Conservation (phyloP, 495 filamentous ascomycete species). For the Penicillium cosmopolitanum region DNA sequence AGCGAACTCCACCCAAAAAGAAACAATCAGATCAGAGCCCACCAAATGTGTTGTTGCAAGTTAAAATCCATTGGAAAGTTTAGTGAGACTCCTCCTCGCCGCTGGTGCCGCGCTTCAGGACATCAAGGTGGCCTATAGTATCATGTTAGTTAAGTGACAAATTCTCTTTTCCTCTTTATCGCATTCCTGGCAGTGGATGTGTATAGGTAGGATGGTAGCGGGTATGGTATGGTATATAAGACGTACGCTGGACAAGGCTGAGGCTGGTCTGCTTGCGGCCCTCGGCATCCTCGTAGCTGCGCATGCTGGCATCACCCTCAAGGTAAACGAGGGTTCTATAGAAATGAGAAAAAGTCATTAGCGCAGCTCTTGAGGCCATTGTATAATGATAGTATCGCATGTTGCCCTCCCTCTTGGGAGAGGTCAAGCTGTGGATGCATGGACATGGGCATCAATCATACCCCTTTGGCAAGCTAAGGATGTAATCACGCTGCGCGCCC, state of each 20-base stretch:
- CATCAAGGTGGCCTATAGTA: slow-evolving; percentile 59
- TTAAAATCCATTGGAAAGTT: not conserved
- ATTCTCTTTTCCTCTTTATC: too few relatives aligned
- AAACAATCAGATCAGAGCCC: not conserved
- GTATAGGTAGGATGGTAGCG: not conserved
- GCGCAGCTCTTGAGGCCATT: too few relatives aligned
- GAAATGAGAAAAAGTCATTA: not conserved
- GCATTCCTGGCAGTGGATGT: too few relatives aligned
- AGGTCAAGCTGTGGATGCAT: not conserved
- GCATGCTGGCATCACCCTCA: slow-evolving; percentile 72
- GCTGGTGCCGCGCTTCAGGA: slow-evolving; percentile 52
- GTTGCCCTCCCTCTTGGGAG: too few relatives aligned
- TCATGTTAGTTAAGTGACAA: not conserved
- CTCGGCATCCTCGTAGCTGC: slow-evolving; percentile 62
- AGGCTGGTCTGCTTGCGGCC: slow-evolving; percentile 60
- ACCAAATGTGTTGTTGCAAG: not conserved
- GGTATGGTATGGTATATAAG: not conserved
- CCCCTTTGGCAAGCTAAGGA: slow-evolving; percentile 76
- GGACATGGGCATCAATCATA: slow-evolving; percentile 35
- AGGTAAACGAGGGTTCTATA: slow-evolving; percentile 68
- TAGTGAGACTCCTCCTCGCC: slow-evolving; percentile 11
- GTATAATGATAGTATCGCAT: too few relatives aligned
- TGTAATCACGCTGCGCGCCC: slow-evolving; percentile 61
- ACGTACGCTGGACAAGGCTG: slow-evolving; percentile 76
- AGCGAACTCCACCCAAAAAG: not conserved